Evolutionary conservation across 2,329 filamentous ascomycete genomes (phyloP), one percentile per base, ranked within the genome.

Genomic region (Harringtonia aguacate): DNA sequence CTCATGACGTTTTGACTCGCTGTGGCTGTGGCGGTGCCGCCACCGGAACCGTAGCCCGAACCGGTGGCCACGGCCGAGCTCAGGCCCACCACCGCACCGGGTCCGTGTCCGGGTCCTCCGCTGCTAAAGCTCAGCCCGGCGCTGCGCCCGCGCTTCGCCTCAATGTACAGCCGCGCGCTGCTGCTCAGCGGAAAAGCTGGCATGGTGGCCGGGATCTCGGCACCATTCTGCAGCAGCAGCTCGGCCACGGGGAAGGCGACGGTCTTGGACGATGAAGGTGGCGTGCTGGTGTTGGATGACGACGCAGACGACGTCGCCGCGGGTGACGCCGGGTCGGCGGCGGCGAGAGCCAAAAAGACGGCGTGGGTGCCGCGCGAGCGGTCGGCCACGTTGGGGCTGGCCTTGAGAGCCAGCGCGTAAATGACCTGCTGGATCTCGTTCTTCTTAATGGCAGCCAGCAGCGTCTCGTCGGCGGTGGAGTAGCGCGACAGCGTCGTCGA

Each of bases 361-460:
- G 85, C 81, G 59, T 94, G 90, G 0, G 90, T 95, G 35, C 84
- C 85, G 43, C 92, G 78, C 33, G 88, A 92, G 50, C 81, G 86
- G 60, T 98, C 92, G 6, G 79, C 70, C 4, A 82, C 76, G 56
- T 98, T 98, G 14, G 89, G 86, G 56, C 89, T 95, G 14, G 86
- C 92, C 48, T 77, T 77, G 28, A 95, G 72, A 2, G 92, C 87
- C 38, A 98, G 72, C 4, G 86, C 90, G 56, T 95, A 94, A 22
- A 98, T 76, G 21, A 95, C 88, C 50, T 88, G 85, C 57, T 92
- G 85, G 44, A 98, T 86, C 58, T 98, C 89, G 61, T 95, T 95
- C 64, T 82, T 87, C 71, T 97, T 98, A 60, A 97, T 89, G 10
- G 86, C 89, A 6, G 89, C 88, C 33, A 98, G 69, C 7, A 98